These are phyloP conservation scores for Cruciata laevipes DNA, from an alignment of 257 asterid species.

Conservation along the genomic window DNA sequence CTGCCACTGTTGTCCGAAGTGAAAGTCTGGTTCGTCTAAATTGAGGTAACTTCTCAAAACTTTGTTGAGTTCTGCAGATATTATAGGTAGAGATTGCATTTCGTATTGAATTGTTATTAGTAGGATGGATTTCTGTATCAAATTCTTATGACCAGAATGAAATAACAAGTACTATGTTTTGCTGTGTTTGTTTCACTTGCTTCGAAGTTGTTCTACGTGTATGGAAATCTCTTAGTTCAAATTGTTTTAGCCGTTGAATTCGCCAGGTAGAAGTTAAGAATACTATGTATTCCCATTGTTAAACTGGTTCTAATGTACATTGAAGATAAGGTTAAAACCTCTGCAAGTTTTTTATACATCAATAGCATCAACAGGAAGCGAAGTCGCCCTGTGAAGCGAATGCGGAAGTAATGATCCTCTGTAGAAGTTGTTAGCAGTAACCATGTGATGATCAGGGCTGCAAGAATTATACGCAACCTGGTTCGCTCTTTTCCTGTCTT, in stretches of 20 bases:
- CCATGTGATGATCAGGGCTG: slow-evolving; percentile 49
- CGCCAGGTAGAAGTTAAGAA: not conserved
- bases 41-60: too few species aligned
- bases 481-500: slow-evolving; percentile 20
- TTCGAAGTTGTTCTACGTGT: too few species aligned
- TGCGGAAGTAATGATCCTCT: slow-evolving; percentile 37
- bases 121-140: too few species aligned
- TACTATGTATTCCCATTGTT: not conserved
- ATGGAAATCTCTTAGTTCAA: too few species aligned
- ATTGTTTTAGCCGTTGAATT: not conserved
- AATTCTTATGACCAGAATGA: too few species aligned
- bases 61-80: too few species aligned
- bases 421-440: slow-evolving; percentile 46
- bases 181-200: too few species aligned
- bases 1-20: too few species aligned
- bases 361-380: slow-evolving; percentile 65
- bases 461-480: slow-evolving; percentile 35
- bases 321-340: not conserved
- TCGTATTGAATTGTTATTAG: too few species aligned
- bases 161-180: too few species aligned
- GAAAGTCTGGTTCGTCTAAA: too few species aligned
- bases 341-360: slow-evolving; percentile 21
- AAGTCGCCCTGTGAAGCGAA: slow-evolving; percentile 51
- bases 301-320: slow-evolving; percentile 7
- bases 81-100: too few species aligned